A percentile compares a stretch with the other conserved stretches of the same genome.
phyloP scores from a whole-genome alignment of 1,284 basidiomycete genomes.

The Sparassis latifolia region DNA sequence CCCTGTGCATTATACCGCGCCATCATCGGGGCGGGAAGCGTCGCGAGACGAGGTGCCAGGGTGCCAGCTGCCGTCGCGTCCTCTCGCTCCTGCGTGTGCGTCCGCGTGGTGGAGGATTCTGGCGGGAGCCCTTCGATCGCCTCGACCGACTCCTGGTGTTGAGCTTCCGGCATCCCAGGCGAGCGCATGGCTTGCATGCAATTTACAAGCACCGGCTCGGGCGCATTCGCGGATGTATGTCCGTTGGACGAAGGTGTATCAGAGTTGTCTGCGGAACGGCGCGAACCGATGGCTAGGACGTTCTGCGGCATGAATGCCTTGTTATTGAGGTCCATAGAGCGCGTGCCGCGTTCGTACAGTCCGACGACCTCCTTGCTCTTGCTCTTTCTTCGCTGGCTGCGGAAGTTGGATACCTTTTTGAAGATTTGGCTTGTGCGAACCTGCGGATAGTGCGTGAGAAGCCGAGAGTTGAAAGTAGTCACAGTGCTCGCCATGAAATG shows the following conservation, averaged over 20 bases:
- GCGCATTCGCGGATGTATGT: not conserved
- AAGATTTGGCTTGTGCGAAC: slow-evolving; percentile 20
- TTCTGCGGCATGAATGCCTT: slow-evolving; percentile 11
- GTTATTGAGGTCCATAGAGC: slow-evolving; percentile 17
- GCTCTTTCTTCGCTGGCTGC: slow-evolving; percentile 12
- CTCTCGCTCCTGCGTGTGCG: too few relatives aligned
- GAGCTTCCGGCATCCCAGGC: not conserved
- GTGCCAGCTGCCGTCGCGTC: slow-evolving; percentile 14
- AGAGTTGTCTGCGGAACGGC: slow-evolving; percentile 10
- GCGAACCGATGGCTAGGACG: slow-evolving; percentile 10
- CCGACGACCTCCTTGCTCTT: slow-evolving; percentile 6
- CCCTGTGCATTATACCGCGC: slow-evolving; percentile 25
- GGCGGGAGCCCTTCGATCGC: not conserved
- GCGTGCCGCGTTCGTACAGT: slow-evolving; percentile 12
- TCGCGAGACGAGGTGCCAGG: slow-evolving; percentile 23
- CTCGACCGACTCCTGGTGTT: not conserved
- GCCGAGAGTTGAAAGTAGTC: not conserved
- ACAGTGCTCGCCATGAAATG: slow-evolving; percentile 14
- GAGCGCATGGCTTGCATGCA: not conserved
- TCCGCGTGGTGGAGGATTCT: not conserved
- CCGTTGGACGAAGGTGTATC: slow-evolving; percentile 10
- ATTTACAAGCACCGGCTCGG: not conserved
- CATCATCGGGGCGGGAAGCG: slow-evolving; percentile 28
- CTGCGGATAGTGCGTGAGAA: slow-evolving; percentile 11
- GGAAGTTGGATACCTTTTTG: slow-evolving; percentile 20